Percentiles rank a stretch among this genome's conserved stretches.
phyloP scores from a whole-genome alignment of 2,329 filamentous ascomycete genomes.

The Exophiala sp. region DNA sequence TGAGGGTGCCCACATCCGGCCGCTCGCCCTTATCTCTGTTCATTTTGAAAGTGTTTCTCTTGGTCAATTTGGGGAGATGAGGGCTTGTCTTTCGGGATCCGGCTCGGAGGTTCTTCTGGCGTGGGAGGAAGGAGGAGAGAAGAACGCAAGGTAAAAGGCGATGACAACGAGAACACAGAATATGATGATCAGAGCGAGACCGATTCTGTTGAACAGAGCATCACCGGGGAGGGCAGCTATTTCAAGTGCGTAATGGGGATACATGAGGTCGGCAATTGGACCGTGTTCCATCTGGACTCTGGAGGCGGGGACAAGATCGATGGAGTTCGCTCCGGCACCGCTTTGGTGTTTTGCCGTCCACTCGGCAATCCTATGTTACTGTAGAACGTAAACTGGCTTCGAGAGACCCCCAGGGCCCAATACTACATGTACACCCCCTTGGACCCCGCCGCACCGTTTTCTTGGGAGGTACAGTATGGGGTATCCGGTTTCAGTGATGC shows the following conservation, averaged over 20 bases:
- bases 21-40: slow-evolving; percentile 24
- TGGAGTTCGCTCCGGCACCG: slow-evolving; percentile 18
- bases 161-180: slow-evolving; percentile 22
- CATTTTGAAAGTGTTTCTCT: slow-evolving; percentile 13
- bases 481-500: no score
- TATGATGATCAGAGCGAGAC: slow-evolving; percentile 20
- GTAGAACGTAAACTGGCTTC: not conserved
- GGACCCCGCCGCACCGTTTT: no score
- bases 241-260: slow-evolving; percentile 13
- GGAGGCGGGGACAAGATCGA: slow-evolving; percentile 25
- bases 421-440: no score
- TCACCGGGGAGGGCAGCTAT: slow-evolving; percentile 7
- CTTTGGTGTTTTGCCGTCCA: not conserved
- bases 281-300: not conserved
- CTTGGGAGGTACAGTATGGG: no score
- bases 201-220: slow-evolving; percentile 14
- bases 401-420: not conserved
- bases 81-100: slow-evolving; percentile 16
- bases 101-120: slow-evolving; percentile 1
- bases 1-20: slow-evolving; percentile 37
- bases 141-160: slow-evolving; percentile 22
- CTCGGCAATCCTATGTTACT: not conserved
- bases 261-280: slow-evolving; percentile 20
- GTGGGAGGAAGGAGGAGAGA: slow-evolving; percentile 10
- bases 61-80: slow-evolving; percentile 5